Percentiles rank a stretch among this genome's conserved stretches.
These are phyloP conservation scores for Microdochium bolleyi DNA, from an alignment of 2,329 filamentous ascomycete species.

Conservation along the genomic window DNA sequence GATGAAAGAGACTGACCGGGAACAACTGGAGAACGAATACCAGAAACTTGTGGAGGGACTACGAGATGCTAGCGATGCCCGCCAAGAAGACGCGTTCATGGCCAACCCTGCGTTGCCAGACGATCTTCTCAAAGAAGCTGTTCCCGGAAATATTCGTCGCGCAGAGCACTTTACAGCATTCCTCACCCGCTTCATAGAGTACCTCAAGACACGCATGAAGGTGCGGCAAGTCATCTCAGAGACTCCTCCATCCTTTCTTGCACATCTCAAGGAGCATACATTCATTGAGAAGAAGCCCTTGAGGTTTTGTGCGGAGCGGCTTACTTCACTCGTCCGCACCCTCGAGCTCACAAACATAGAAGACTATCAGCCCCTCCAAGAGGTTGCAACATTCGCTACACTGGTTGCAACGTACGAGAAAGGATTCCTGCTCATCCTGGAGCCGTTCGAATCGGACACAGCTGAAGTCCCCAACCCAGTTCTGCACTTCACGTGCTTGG, in stretches of 20 bases:
- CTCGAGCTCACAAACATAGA: slow-evolving; percentile 96
- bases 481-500: slow-evolving; percentile 93
- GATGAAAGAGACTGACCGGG: slow-evolving; percentile 92
- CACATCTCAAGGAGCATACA: slow-evolving; percentile 88
- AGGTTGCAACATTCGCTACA: slow-evolving; percentile 95
- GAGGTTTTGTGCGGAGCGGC: slow-evolving; percentile 85
- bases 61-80: slow-evolving; percentile 77
- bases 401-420: slow-evolving; percentile 95
- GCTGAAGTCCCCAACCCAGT: slow-evolving; percentile 94
- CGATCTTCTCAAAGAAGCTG: slow-evolving; percentile 88
- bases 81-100: slow-evolving; percentile 95
- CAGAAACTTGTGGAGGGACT: slow-evolving; percentile 90
- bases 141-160: slow-evolving; percentile 90
- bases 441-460: slow-evolving; percentile 92
- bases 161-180: slow-evolving; percentile 96
- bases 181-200: slow-evolving; percentile 93
- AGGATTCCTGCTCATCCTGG: slow-evolving; percentile 91
- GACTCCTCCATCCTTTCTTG: slow-evolving; percentile 87
- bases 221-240: slow-evolving; percentile 96
- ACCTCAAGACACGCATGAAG: slow-evolving; percentile 97
- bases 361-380: slow-evolving; percentile 93
- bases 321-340: slow-evolving; percentile 90
- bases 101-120: slow-evolving; percentile 91
- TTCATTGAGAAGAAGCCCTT: slow-evolving; percentile 97
- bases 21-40: slow-evolving; percentile 92